Percentiles rank a stretch among this genome's conserved stretches.
Evolutionary conservation across 2,329 filamentous ascomycete species (phyloP).

Genomic region (Colletotrichum tropicale): DNA sequence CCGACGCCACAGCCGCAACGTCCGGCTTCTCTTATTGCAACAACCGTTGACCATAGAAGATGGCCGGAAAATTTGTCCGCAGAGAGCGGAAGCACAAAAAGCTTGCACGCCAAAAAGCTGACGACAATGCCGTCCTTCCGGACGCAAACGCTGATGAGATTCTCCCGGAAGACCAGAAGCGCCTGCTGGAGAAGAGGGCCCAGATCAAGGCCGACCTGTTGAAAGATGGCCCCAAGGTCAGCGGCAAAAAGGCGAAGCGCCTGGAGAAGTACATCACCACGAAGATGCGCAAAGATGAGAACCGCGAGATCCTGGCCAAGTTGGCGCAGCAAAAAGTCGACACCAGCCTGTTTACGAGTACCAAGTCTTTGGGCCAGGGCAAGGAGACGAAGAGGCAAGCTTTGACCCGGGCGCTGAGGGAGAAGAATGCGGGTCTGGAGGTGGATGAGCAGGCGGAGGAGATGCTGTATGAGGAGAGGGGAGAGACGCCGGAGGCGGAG

Average conservation of each 20-base stretch:
- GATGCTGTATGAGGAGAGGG: slow-evolving; percentile 54
- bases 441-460: slow-evolving; percentile 56
- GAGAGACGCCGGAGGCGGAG: slow-evolving; percentile 32
- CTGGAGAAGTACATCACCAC: slow-evolving; percentile 78
- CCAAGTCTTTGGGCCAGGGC: slow-evolving; percentile 74
- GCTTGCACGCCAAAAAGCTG: slow-evolving; percentile 64
- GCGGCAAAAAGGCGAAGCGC: slow-evolving; percentile 69
- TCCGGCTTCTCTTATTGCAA: neutral
- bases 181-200: slow-evolving; percentile 59
- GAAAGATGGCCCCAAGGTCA: slow-evolving; percentile 58
- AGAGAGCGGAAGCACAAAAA: slow-evolving; percentile 72
- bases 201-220: slow-evolving; percentile 58
- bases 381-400: slow-evolving; percentile 74
- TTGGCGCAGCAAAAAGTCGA: slow-evolving; percentile 81
- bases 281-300: slow-evolving; percentile 95
- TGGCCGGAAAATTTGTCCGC: slow-evolving; percentile 61
- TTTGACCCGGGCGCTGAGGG: slow-evolving; percentile 66
- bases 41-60: slow-evolving; percentile 27
- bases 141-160: slow-evolving; percentile 63
- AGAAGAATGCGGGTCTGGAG: slow-evolving; percentile 67
- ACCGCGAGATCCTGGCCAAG: slow-evolving; percentile 80
- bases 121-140: slow-evolving; percentile 43
- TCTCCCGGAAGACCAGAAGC: slow-evolving; percentile 49
- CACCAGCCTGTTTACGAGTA: slow-evolving; percentile 80
- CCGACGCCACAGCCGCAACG: neutral